Evolutionary conservation across 2,329 filamentous ascomycete species (phyloP).

Genomic region (Teratosphaeria epicoccoides): DNA sequence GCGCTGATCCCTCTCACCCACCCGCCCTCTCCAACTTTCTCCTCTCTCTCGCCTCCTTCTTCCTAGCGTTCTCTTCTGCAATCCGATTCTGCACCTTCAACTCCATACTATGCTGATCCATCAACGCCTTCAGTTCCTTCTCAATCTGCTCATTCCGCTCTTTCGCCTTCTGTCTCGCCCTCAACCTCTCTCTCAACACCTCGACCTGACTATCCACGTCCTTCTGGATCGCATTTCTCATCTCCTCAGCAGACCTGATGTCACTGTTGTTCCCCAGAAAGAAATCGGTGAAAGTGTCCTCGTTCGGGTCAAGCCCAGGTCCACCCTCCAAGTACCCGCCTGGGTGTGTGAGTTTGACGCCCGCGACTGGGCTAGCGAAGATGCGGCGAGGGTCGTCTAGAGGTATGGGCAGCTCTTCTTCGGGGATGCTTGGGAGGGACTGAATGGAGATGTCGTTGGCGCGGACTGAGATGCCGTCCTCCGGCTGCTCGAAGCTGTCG

Average conservation of each 20-base stretch:
- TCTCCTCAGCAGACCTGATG: conserved; percentile 22
- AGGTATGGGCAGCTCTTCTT: conserved; percentile 32
- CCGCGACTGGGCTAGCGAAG: conserved; percentile 33
- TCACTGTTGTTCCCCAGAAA: conserved; percentile 30
- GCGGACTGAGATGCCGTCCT: conserved; percentile 18
- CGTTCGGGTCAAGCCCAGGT: conserved; percentile 30
- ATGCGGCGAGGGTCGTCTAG: conserved; percentile 33
- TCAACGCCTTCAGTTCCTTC: conserved; percentile 33
- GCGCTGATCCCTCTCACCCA: conserved; percentile 1
- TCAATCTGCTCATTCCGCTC: conserved; percentile 33
- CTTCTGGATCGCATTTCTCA: conserved; percentile 25
- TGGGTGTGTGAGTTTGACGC: conserved; percentile 35
- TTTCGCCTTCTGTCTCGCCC: conserved; percentile 28
- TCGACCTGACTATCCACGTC: conserved; percentile 22
- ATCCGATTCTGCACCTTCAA: conserved; percentile 34
- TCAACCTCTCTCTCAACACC: conserved; percentile 23
- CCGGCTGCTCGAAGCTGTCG: conserved; percentile 17
- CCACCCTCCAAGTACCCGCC: conserved; percentile 40
- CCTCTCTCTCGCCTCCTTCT: conserved; percentile 26
- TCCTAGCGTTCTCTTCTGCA: conserved; percentile 28
- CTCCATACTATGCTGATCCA: conserved; percentile 36
- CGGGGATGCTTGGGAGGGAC: conserved; percentile 19
- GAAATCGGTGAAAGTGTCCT: conserved; percentile 29
- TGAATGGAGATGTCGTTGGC: conserved; percentile 16
- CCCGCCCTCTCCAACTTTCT: conserved; percentile 14